Evolutionary conservation across 805 yeast genomes (phyloP).

Genomic region (Aciculoconidium aculeatum): DNA sequence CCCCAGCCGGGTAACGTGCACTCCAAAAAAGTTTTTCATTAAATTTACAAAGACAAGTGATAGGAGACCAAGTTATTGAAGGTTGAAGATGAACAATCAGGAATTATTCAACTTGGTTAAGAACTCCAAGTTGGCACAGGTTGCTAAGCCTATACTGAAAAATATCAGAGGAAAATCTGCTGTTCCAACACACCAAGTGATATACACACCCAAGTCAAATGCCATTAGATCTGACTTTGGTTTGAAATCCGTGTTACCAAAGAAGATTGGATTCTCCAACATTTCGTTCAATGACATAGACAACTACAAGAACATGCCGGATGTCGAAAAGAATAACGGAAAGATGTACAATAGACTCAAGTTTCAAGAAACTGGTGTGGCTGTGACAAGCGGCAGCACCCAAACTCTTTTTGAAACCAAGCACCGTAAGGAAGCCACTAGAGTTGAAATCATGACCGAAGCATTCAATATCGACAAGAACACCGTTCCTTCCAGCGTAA

Average conservation of each 20-base stretch:
- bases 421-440: constrained; percentile 4
- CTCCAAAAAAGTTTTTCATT: not conserved
- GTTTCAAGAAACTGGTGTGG: constrained; percentile 63
- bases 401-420: constrained; percentile 26
- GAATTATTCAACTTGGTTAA: constrained; percentile 31
- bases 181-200: constrained; percentile 66
- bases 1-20: constrained; percentile 1
- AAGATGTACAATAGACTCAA: constrained; percentile 54
- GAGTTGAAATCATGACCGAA: constrained; percentile 22
- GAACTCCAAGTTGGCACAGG: constrained; percentile 39
- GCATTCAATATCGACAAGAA: constrained; percentile 26
- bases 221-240: constrained; percentile 71
- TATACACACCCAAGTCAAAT: constrained; percentile 62
- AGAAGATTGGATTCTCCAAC: constrained; percentile 50
- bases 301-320: constrained; percentile 60
- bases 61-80: too few relatives aligned
- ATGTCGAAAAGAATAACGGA: constrained; percentile 60
- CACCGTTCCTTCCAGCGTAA: constrained; percentile 24
- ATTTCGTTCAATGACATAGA: constrained; percentile 64
- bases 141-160: constrained; percentile 35
- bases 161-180: constrained; percentile 23
- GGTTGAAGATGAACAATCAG: constrained; percentile 27
- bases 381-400: constrained; percentile 29
- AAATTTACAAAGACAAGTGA: too few relatives aligned
- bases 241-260: constrained; percentile 64